phyloP scores from a whole-genome alignment of 73 alveolate genomes.

The Paramecium biaurelia region DNA sequence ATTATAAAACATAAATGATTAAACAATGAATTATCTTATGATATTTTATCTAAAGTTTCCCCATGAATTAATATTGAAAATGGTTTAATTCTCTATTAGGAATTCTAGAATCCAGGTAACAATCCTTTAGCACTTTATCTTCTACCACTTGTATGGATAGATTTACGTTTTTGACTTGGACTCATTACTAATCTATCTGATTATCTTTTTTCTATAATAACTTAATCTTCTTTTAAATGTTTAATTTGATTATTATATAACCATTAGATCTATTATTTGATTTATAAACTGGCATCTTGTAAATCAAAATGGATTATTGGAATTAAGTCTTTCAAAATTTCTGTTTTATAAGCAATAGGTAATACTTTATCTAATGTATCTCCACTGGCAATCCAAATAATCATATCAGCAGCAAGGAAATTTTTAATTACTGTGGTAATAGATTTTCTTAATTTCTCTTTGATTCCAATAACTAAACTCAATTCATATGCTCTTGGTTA shows the following conservation, averaged over 20 bases:
- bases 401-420: not conserved
- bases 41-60: not conserved
- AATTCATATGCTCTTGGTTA: not conserved
- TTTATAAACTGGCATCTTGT: not conserved
- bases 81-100: not conserved
- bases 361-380: constrained; percentile 17
- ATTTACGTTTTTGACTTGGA: not conserved
- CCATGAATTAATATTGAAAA: constrained; percentile 11
- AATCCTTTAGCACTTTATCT: constrained; percentile 1
- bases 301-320: constrained; percentile 4
- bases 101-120: not conserved
- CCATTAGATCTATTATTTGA: not conserved
- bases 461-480: not conserved
- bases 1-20: not conserved
- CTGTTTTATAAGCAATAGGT: constrained; percentile 41
- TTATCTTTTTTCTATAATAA: not conserved
- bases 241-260: not conserved
- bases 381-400: constrained; percentile 44
- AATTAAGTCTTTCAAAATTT: not conserved
- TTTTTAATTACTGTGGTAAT: not conserved
- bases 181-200: not conserved
- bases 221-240: not conserved
- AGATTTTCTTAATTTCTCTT: not conserved
- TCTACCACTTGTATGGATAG: not conserved
- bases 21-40: not conserved